phyloP scores from a whole-genome alignment of 257 asterid genomes.

The Fraxinus pennsylvanica region DNA sequence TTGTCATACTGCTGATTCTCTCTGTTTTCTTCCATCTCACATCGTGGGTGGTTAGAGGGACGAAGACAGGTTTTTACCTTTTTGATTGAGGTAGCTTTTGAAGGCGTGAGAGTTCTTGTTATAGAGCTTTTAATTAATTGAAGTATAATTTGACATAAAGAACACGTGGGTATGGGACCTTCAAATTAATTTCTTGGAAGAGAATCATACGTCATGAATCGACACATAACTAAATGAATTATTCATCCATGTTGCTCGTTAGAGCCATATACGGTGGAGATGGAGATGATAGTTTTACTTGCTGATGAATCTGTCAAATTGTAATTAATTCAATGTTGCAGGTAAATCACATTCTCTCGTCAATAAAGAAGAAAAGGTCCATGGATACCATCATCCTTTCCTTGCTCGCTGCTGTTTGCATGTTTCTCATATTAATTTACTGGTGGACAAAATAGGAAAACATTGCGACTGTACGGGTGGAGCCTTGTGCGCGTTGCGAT shows the following conservation, averaged over 20 bases:
- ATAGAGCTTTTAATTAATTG: neutral
- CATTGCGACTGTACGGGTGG: conserved; percentile 20
- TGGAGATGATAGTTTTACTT: neutral
- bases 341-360: conserved; percentile 74
- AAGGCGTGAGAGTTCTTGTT: neutral
- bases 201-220: neutral
- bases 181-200: neutral
- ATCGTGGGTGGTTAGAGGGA: too few species aligned
- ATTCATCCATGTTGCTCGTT: neutral
- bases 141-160: neutral
- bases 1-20: neutral
- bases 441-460: conserved; percentile 80
- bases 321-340: conserved; percentile 36
- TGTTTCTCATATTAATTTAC: conserved; percentile 73
- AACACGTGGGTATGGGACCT: neutral
- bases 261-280: conserved; percentile 13
- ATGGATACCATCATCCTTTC: conserved; percentile 90
- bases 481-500: conserved; percentile 26
- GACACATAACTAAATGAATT: neutral
- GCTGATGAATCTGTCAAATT: conserved; percentile 1
- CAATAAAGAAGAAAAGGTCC: conserved; percentile 90
- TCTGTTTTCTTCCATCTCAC: too few species aligned
- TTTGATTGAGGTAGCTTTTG: neutral
- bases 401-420: conserved; percentile 84
- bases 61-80: neutral